A percentile compares a stretch with the other conserved stretches of the same genome.
Conservation (phyloP, 139 green algal species). For the Tetraselmis chui region DNA sequence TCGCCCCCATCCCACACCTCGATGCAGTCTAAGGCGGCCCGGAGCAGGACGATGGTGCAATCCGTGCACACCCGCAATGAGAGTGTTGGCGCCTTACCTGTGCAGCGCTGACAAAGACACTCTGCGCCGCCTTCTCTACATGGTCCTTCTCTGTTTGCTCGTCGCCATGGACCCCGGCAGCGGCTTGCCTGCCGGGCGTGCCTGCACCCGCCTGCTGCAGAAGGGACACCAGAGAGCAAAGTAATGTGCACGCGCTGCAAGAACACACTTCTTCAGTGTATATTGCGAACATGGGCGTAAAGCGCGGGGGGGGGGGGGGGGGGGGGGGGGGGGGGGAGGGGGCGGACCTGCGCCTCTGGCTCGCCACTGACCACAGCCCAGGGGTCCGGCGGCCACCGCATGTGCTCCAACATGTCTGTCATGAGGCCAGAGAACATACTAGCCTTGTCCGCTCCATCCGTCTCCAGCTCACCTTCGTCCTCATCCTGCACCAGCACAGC, state of each 20-base stretch:
- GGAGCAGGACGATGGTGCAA: neutral
- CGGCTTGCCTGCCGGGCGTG: too few species aligned
- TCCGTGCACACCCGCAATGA: too few species aligned
- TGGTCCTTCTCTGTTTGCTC: neutral
- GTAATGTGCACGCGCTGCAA: too few species aligned
- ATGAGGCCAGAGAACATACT: slow-evolving; percentile 18
- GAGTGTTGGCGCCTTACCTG: neutral
- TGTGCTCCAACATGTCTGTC: slow-evolving; percentile 29
- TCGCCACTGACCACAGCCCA: slow-evolving; percentile 17
- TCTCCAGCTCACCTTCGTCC: neutral
- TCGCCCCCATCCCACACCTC: neutral
- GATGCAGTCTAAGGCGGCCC: neutral
- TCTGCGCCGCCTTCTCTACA: neutral
- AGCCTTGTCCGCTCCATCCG: neutral
- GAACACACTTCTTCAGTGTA: too few species aligned
- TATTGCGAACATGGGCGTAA: too few species aligned
- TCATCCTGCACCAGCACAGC: too few species aligned
- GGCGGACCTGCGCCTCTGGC: neutral
- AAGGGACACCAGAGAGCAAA: too few species aligned
- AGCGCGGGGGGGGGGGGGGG: too few species aligned
- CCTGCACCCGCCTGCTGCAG: too few species aligned
- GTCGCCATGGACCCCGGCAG: too few species aligned
- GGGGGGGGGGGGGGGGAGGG: too few species aligned
- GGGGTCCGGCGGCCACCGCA: slow-evolving; percentile 39
- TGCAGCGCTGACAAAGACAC: neutral